phyloP scores from a whole-genome alignment of 208 protist species.

The Acanthamoeba lenticulata region DNA sequence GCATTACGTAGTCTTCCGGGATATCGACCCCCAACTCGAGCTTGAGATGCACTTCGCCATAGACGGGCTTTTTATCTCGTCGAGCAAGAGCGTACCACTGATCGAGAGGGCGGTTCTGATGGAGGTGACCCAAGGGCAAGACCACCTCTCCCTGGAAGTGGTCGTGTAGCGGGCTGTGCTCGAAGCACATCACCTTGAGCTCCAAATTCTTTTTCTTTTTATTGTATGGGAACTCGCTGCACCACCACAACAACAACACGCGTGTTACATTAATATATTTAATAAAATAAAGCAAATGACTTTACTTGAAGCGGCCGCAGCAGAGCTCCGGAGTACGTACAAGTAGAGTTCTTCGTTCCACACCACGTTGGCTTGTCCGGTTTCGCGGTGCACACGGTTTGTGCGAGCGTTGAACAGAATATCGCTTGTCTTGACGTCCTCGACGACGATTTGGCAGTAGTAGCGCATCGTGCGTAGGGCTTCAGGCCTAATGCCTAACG shows the following conservation, averaged over 20 bases:
- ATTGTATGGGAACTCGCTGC: neutral
- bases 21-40: neutral
- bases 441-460: neutral
- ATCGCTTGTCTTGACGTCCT: neutral
- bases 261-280: neutral
- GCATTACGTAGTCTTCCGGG: neutral
- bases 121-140: neutral
- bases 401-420: neutral
- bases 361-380: neutral
- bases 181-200: slow-evolving; percentile 5
- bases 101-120: neutral
- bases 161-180: slow-evolving; percentile 27
- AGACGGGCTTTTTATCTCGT: neutral
- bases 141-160: slow-evolving; percentile 31
- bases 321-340: neutral
- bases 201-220: neutral
- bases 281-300: neutral
- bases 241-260: neutral
- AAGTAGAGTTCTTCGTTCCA: slow-evolving; percentile 30
- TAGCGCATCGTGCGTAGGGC: neutral
- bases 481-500: neutral
- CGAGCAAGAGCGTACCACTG: slow-evolving; percentile 36
- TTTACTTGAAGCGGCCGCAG: neutral
- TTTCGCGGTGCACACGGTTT: neutral
- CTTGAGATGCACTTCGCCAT: neutral